Percentiles rank a stretch among this genome's conserved stretches.
These are phyloP conservation scores for Fistulinella prunicolor DNA, from an alignment of 768 basidiomycete species.

Conservation along the genomic window DNA sequence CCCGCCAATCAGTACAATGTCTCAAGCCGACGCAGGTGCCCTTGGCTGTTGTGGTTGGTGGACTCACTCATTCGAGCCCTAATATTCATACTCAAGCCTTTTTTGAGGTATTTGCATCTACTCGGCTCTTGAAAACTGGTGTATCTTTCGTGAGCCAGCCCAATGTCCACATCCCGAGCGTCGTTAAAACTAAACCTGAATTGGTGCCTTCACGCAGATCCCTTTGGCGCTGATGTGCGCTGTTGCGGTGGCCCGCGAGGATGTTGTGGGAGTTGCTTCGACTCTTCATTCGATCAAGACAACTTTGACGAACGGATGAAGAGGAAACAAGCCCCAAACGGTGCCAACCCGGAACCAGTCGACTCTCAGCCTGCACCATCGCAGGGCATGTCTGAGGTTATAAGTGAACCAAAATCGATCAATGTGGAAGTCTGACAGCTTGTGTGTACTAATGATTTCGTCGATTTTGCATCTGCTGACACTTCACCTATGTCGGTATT, in stretches of 20 bases:
- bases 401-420: constrained; percentile 1
- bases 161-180: too few relatives aligned
- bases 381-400: constrained; percentile 15
- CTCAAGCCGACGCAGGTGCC: constrained; percentile 4
- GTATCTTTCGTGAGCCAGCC: constrained; percentile 24
- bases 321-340: constrained; percentile 19
- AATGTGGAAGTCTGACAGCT: neutral
- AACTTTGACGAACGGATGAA: constrained; percentile 30
- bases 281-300: constrained; percentile 29
- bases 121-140: constrained; percentile 21
- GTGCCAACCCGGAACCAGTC: constrained; percentile 8
- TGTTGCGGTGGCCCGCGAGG: constrained; percentile 29
- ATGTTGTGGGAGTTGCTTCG: constrained; percentile 28
- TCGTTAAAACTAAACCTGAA: too few relatives aligned
- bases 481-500: too few relatives aligned
- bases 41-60: constrained; percentile 25
- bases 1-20: constrained; percentile 18
- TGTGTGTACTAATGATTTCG: too few relatives aligned
- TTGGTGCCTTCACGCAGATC: constrained; percentile 7
- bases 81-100: neutral
- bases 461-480: too few relatives aligned
- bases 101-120: constrained; percentile 14
- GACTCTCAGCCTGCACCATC: constrained; percentile 23
- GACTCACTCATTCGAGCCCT: neutral
- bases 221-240: constrained; percentile 18